Percentiles rank a stretch among this genome's conserved stretches.
Evolutionary conservation across 177 flowering plant genomes (phyloP).

Genomic region (Tripterygium wilfordii): DNA sequence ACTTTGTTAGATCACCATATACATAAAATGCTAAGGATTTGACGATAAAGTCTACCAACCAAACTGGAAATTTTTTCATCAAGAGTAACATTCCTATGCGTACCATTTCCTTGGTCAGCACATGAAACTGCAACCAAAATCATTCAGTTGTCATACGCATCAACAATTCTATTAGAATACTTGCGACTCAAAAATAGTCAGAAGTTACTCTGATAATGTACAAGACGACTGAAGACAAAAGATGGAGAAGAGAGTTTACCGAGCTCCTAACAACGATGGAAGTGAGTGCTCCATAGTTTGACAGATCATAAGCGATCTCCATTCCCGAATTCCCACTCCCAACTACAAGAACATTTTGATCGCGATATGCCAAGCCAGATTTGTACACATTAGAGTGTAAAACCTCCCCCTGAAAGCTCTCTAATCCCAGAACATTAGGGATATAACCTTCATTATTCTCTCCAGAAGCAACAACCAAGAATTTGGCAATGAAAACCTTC

Average conservation of each 20-base stretch:
- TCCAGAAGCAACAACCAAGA: constrained; percentile 43
- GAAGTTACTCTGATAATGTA: no score
- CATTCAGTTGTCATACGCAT: no score
- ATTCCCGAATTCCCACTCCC: constrained; percentile 54
- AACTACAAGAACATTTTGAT: constrained; percentile 34
- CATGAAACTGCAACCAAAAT: constrained; percentile 18
- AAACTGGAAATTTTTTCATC: constrained; percentile 22
- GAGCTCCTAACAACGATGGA: constrained; percentile 31
- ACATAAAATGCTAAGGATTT: neutral
- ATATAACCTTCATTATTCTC: constrained; percentile 29
- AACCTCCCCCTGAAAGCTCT: constrained; percentile 28
- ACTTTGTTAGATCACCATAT: constrained; percentile 37
- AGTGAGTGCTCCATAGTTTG: constrained; percentile 20
- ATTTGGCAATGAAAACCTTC: constrained; percentile 21
- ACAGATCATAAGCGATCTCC: constrained; percentile 44
- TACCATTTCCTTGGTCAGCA: constrained; percentile 21
- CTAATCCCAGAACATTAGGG: constrained; percentile 27
- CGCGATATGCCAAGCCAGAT: constrained; percentile 16
- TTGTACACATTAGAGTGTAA: constrained; percentile 34
- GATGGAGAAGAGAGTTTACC: constrained; percentile 14
- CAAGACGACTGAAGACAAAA: no score
- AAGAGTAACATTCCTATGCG: constrained; percentile 20
- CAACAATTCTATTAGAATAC: no score
- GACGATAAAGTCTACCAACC: constrained; percentile 25
- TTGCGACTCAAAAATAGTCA: no score